Conservation (phyloP, 345 rosid genomes). For the Arabis hirsuta region DNA sequence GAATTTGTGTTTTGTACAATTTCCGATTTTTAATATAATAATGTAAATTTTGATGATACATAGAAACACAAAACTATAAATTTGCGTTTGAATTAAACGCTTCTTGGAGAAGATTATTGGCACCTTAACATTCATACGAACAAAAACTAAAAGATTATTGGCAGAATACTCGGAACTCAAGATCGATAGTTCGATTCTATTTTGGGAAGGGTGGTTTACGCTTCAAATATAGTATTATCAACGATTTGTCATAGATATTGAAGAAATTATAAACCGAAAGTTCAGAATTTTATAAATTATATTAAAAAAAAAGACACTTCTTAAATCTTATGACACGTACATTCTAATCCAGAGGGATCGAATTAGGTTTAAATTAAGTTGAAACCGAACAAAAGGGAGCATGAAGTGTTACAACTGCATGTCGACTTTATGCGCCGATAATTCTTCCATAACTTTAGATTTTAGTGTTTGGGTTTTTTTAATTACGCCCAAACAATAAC, state of each 20-base stretch:
- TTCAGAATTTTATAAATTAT: no score
- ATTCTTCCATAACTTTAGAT: constrained; percentile 24
- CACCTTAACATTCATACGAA: no score
- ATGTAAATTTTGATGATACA: not conserved
- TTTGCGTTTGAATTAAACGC: not conserved
- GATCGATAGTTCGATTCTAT: no score
- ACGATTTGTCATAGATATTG: no score
- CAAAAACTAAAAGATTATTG: no score
- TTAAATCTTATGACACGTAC: not conserved
- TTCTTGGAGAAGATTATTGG: no score
- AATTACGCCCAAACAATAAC: constrained; percentile 18
- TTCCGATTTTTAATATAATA: not conserved
- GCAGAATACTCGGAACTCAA: no score
- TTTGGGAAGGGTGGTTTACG: no score
- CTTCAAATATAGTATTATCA: no score
- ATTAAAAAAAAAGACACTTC: not conserved
- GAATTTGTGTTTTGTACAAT: no score
- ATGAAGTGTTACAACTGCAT: constrained; percentile 13
- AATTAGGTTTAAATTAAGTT: not conserved
- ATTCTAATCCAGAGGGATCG: constrained; percentile 10
- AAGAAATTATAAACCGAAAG: no score
- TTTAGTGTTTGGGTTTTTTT: constrained; percentile 30
- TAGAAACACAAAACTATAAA: not conserved
- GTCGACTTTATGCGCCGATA: constrained; percentile 27
- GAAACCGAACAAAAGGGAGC: constrained; percentile 19